Evolutionary conservation across 495 filamentous ascomycete species (phyloP), one percentile per base, ranked within the genome.

Genomic region (Usnea hakonensis): DNA sequence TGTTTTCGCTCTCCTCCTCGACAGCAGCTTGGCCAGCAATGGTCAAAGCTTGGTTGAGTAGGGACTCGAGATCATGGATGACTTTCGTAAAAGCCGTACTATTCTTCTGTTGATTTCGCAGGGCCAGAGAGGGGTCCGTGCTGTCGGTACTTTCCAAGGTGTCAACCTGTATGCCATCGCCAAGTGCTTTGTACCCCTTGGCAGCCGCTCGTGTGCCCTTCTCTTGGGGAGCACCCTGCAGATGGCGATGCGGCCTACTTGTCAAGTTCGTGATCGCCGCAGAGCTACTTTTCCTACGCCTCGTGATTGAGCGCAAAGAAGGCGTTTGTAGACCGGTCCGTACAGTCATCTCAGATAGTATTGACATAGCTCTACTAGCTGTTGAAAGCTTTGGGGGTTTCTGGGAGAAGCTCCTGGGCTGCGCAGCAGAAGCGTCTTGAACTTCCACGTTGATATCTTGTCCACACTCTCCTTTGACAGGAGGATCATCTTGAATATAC

Each of bases 21-120:
- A 72, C 68, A 17, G 68, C 70, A 53, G 68, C 73, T 57, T 78
- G 66, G 30, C 73, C 69, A 21, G 77, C 79, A 23, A 83, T 66
- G 0, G 66, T 69, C 21, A 79, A 61, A 21, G 79, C 80, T 65
- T 81, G 75, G 40, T 69, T 71, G 21, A 82, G 70, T 16, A 82
- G 71, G 48, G 70, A 64, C 56, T 83, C 79, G 35, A 82, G 71
- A 57, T 78, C 72, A 19, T 66, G 69, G 64, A 80, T 70, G 10
- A 75, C 75, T 48, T 64, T 56, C 19, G 60, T 55, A 36, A 70
- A 68, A 44, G 58, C 56, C 16, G 64, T 46, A 35, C 55, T 33
- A 21, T 59, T 58, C 40, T 35, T 57, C 32, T 57, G 41, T 55
- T 64, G 65, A 32, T 65, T 46, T 16, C n/a, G 52, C 21, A 61